These are phyloP conservation scores for Pyrus betulifolia DNA, from an alignment of 306 rosid species.

Conservation along the genomic window DNA sequence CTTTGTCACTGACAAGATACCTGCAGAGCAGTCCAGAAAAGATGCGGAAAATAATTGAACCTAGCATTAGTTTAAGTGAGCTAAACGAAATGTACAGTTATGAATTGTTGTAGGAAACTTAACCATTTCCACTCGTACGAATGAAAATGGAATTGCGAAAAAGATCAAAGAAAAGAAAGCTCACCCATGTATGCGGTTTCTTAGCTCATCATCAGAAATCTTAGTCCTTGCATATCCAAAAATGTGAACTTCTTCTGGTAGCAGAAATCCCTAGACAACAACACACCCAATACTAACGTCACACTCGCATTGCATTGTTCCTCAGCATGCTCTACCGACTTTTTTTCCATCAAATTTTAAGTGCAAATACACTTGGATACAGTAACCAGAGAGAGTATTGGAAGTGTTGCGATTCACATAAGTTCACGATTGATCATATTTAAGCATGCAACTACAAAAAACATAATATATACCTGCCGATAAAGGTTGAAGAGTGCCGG, in stretches of 20 bases:
- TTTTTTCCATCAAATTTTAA: not conserved
- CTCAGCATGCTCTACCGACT: not conserved
- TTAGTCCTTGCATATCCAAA: constrained; percentile 96
- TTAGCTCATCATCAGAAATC: constrained; percentile 72
- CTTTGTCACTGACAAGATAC: constrained; percentile 54
- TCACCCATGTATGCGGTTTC: constrained; percentile 75
- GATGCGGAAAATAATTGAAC: not conserved
- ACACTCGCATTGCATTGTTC: not conserved
- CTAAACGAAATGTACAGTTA: not conserved
- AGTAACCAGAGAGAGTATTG: no score
- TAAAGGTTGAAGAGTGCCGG: constrained; percentile 87
- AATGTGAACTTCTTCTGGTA: constrained; percentile 63
- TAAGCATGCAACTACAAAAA: not conserved
- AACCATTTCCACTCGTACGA: not conserved
- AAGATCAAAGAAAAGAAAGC: constrained; percentile 3
- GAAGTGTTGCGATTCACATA: not conserved
- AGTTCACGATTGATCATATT: not conserved
- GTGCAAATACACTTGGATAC: not conserved
- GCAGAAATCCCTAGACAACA: constrained; percentile 66
- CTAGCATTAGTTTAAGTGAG: not conserved
- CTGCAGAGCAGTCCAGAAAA: constrained; percentile 32
- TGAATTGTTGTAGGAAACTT: not conserved
- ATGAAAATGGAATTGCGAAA: not conserved
- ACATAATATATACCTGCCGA: constrained; percentile 45
- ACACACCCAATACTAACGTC: not conserved